Conservation (phyloP, 345 rosid genomes). For the Populus ilicifolia region DNA sequence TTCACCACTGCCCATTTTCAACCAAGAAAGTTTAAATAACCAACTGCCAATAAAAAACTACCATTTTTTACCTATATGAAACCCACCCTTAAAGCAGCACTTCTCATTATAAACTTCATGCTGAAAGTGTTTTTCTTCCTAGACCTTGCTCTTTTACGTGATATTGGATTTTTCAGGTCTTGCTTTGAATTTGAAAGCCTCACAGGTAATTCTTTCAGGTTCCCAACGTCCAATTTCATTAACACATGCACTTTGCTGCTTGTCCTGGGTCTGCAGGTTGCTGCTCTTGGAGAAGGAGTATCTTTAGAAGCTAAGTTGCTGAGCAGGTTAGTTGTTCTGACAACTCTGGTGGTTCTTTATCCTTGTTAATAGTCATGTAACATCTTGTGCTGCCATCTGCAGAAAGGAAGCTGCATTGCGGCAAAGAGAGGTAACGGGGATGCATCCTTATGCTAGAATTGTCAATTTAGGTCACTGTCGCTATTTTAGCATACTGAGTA, state of each 20-base stretch:
- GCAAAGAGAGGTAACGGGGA: constrained; percentile 29
- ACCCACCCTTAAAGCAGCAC: not conserved
- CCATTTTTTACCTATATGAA: not conserved
- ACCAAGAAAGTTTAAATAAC: not conserved
- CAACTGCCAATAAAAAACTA: not conserved
- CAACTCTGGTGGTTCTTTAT: not conserved
- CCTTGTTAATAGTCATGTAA: not conserved
- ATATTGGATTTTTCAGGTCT: not conserved
- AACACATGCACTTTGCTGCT: not conserved
- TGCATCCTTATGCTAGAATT: not conserved
- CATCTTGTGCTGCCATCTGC: constrained; percentile 7
- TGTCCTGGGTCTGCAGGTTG: constrained; percentile 29
- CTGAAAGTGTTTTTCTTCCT: not conserved
- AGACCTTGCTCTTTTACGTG: not conserved
- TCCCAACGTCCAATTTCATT: not conserved
- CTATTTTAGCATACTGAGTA: constrained; percentile 7
- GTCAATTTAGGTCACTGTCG: constrained; percentile 8
- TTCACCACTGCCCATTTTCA: not conserved
- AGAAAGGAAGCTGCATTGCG: constrained; percentile 36
- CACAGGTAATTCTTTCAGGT: not conserved
- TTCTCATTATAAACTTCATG: not conserved
- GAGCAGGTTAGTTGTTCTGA: constrained; percentile 22
- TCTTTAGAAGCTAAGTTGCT: constrained; percentile 34
- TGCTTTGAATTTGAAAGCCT: not conserved
- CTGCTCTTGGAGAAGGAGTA: constrained; percentile 33